phyloP scores from a whole-genome alignment of 441 rosid species.

The Populus tomentosa region DNA sequence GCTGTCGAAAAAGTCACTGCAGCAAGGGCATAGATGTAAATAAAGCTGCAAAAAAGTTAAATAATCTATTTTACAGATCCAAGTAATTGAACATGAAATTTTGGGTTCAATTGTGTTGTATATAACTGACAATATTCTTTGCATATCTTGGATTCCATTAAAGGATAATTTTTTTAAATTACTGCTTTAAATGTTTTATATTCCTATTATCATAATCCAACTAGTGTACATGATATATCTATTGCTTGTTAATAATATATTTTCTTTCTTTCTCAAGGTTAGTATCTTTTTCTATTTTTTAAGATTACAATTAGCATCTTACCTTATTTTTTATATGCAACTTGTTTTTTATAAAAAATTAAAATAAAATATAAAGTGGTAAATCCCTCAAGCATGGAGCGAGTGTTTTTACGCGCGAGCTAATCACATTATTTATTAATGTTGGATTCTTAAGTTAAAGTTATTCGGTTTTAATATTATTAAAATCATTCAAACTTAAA shows the following conservation, averaged over 20 bases:
- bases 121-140: neutral
- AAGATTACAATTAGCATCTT: no score
- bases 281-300: no score
- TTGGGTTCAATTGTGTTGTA: neutral
- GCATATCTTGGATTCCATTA: neutral
- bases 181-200: neutral
- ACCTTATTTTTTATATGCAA: no score
- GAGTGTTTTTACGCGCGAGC: neutral
- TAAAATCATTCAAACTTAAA: neutral
- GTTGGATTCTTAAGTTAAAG: fast-evolving
- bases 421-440: no score
- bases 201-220: neutral
- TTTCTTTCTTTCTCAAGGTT: no score
- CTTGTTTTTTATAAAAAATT: no score
- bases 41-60: neutral
- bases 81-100: neutral
- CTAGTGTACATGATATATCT: neutral
- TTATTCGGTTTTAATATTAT: fast-evolving
- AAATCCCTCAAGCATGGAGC: fast-evolving
- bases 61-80: neutral
- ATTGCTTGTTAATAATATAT: no score
- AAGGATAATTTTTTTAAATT: neutral
- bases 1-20: neutral
- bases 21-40: neutral
- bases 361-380: neutral